Evolutionary conservation across 352 stramenopile genomes (phyloP).

Genomic region (Aphanomyces cochlioides): DNA sequence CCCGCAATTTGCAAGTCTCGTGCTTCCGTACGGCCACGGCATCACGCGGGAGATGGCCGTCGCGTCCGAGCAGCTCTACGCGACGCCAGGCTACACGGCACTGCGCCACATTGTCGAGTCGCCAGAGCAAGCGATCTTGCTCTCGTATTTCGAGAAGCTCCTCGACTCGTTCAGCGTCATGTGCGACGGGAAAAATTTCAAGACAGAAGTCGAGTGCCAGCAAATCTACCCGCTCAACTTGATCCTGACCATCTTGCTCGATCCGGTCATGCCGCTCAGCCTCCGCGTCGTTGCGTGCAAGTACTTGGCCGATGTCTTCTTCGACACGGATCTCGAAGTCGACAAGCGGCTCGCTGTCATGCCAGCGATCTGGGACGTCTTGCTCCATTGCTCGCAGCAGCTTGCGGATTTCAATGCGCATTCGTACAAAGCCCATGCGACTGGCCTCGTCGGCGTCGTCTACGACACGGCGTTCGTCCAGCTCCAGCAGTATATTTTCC

Average conservation of each 20-base stretch:
- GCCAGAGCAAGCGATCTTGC: background rate
- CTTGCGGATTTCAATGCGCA: constrained; percentile 21
- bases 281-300: constrained; percentile 26
- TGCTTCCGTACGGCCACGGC: constrained; percentile 21
- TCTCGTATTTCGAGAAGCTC: constrained; percentile 12
- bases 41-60: constrained; percentile 20
- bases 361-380: constrained; percentile 21
- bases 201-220: constrained; percentile 30
- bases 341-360: constrained; percentile 19
- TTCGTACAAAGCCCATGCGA: constrained; percentile 13
- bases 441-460: background rate
- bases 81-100: constrained; percentile 17
- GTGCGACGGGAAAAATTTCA: constrained; percentile 28
- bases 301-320: constrained; percentile 28
- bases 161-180: constrained; percentile 16
- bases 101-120: background rate
- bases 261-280: constrained; percentile 18
- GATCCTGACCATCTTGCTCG: constrained; percentile 22
- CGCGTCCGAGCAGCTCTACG: background rate
- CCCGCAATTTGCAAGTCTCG: constrained; percentile 10
- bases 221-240: constrained; percentile 30
- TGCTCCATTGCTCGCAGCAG: constrained; percentile 25
- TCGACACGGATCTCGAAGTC: constrained; percentile 27
- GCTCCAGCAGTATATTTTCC: constrained; percentile 22
- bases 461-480: constrained; percentile 9